A percentile compares a stretch with the other conserved stretches of the same genome.
These are phyloP conservation scores for Diplodia intermedia DNA, from an alignment of 2,329 filamentous ascomycete species.

Conservation along the genomic window DNA sequence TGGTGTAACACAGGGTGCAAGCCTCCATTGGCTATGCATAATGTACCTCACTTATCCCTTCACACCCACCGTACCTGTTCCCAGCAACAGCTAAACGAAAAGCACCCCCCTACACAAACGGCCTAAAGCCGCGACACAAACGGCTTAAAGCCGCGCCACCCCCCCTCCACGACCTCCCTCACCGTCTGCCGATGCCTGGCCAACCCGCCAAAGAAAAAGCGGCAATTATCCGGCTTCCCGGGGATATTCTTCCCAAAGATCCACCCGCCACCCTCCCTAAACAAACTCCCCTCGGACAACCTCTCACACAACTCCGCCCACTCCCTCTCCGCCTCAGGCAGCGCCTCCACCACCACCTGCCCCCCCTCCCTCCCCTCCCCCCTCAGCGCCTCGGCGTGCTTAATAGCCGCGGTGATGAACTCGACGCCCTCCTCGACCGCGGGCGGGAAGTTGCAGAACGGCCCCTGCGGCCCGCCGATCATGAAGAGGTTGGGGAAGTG, in stretches of 20 bases:
- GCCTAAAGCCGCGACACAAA: constrained; percentile 12
- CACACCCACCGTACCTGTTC: too few species aligned
- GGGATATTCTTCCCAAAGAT: constrained; percentile 42
- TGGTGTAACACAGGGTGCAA: too few species aligned
- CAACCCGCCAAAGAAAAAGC: constrained; percentile 15
- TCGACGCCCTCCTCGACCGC: constrained; percentile 48
- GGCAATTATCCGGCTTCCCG: constrained; percentile 37
- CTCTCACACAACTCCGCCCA: constrained; percentile 41
- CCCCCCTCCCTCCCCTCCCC: constrained; percentile 8
- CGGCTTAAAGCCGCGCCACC: constrained; percentile 10
- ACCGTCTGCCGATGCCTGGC: neutral
- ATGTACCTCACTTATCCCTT: too few species aligned
- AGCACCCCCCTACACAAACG: neutral
- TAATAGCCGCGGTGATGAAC: constrained; percentile 39
- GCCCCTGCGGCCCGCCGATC: constrained; percentile 50
- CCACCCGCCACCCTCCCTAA: constrained; percentile 36
- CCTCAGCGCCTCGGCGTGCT: constrained; percentile 31
- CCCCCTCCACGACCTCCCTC: neutral
- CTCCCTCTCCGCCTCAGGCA: constrained; percentile 38
- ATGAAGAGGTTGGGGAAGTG: constrained; percentile 57
- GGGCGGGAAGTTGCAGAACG: constrained; percentile 50
- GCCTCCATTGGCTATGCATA: too few species aligned
- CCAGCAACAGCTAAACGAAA: too few species aligned
- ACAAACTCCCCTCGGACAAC: constrained; percentile 38
- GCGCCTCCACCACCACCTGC: constrained; percentile 38